Conservation (phyloP, 2,329 filamentous ascomycete genomes). For the Chaetomiaceae sp. region DNA sequence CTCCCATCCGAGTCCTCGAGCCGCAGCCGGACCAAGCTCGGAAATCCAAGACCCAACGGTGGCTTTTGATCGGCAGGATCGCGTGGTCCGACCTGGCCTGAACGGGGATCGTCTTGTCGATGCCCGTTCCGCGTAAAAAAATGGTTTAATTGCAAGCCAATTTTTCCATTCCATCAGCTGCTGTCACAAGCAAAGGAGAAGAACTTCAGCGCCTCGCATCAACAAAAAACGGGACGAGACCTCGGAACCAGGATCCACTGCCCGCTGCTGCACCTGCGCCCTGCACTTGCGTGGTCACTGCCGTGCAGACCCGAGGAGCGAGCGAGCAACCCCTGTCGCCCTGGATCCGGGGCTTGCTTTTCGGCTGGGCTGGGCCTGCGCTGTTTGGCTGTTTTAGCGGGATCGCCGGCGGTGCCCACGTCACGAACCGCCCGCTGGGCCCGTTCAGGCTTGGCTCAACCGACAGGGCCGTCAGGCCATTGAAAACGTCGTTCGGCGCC, state of each 20-base stretch:
- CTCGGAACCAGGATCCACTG: too few species aligned
- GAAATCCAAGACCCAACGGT: background rate
- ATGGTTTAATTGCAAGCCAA: too few species aligned
- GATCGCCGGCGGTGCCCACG: conserved; percentile 15
- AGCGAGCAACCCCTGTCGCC: conserved; percentile 1
- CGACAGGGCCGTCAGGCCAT: background rate
- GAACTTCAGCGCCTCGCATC: background rate
- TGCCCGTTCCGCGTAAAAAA: too few species aligned
- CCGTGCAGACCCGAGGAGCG: background rate
- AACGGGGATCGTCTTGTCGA: too few species aligned
- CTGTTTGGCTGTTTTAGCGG: conserved; percentile 8
- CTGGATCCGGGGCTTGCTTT: conserved; percentile 1
- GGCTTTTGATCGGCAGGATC: background rate
- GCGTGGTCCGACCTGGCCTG: too few species aligned
- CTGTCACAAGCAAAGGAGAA: conserved; percentile 5
- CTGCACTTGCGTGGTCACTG: background rate
- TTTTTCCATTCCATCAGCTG: background rate
- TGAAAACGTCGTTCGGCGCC: conserved; percentile 13
- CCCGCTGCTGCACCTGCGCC: background rate
- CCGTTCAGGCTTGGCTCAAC: background rate
- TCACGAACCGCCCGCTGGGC: conserved; percentile 11
- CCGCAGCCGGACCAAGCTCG: conserved; percentile 1
- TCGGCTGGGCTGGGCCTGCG: background rate
- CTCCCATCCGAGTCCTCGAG: background rate
- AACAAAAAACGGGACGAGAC: too few species aligned